phyloP scores from a whole-genome alignment of 345 rosid genomes.

The Arabidopsis thaliana region DNA sequence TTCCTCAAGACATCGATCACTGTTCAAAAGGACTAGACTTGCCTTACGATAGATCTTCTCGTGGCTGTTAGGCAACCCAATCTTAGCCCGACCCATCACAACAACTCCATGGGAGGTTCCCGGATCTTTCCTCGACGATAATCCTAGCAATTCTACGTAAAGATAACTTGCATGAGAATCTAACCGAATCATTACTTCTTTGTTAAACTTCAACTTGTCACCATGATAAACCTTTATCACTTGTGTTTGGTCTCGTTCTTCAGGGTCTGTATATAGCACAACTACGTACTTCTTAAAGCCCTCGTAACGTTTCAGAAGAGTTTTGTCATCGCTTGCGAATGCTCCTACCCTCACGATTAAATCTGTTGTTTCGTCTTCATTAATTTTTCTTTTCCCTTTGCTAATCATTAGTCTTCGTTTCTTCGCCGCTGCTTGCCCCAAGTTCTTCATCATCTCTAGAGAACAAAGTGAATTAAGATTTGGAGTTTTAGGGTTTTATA shows the following conservation, averaged over 20 bases:
- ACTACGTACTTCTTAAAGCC: neutral
- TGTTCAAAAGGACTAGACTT: neutral
- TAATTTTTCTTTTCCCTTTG: neutral
- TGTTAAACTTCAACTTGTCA: neutral
- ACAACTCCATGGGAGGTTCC: neutral
- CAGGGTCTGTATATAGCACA: neutral
- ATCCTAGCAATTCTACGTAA: conserved; percentile 11
- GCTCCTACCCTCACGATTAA: conserved; percentile 5
- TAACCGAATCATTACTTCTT: neutral
- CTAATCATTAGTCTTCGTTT: neutral
- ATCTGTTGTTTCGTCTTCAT: neutral
- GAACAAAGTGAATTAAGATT: neutral
- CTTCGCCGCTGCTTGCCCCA: neutral
- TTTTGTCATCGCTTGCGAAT: neutral
- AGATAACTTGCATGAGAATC: conserved; percentile 7
- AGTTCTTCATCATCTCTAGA: neutral
- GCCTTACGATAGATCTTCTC: neutral
- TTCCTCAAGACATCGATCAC: neutral
- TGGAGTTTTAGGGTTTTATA: neutral
- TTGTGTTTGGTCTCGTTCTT: neutral
- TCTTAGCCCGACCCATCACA: neutral
- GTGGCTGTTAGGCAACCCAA: neutral
- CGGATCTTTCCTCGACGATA: neutral
- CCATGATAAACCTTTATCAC: neutral
- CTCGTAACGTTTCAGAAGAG: neutral